A percentile compares a stretch with the other conserved stretches of the same genome.
phyloP scores from a whole-genome alignment of 2,329 filamentous ascomycete species.

The Magnaporthiopsis rhizophila region DNA sequence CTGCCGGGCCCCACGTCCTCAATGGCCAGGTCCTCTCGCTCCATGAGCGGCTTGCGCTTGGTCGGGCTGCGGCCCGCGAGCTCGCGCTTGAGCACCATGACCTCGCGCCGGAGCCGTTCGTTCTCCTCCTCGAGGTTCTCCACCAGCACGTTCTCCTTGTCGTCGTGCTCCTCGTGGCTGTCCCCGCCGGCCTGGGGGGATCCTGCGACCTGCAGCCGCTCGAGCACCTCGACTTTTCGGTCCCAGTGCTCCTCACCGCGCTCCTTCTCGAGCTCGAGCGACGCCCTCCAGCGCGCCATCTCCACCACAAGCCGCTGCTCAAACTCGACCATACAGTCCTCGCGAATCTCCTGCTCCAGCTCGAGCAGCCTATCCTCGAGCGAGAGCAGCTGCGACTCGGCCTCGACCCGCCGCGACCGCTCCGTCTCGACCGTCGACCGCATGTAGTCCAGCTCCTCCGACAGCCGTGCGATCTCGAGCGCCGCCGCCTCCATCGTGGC shows the following conservation, averaged over 20 bases:
- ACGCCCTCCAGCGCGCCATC: slow-evolving; percentile 71
- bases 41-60: slow-evolving; percentile 47
- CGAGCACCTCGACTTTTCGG: slow-evolving; percentile 62
- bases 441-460: slow-evolving; percentile 68
- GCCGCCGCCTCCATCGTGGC: slow-evolving; percentile 77
- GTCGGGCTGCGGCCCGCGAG: slow-evolving; percentile 54
- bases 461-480: slow-evolving; percentile 71
- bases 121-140: slow-evolving; percentile 66
- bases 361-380: slow-evolving; percentile 58
- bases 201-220: slow-evolving; percentile 24
- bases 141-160: slow-evolving; percentile 53
- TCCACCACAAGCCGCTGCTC: slow-evolving; percentile 69
- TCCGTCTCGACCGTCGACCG: slow-evolving; percentile 63
- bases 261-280: slow-evolving; percentile 70
- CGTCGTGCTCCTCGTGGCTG: slow-evolving; percentile 24
- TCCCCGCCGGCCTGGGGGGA: slow-evolving; percentile 3
- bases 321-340: slow-evolving; percentile 83
- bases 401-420: slow-evolving; percentile 58
- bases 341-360: slow-evolving; percentile 76
- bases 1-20: slow-evolving; percentile 9
- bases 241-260: slow-evolving; percentile 79
- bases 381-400: slow-evolving; percentile 64
- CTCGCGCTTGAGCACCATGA: slow-evolving; percentile 59
- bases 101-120: slow-evolving; percentile 56
- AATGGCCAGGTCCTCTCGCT: slow-evolving; percentile 38